A percentile compares a stretch with the other conserved stretches of the same genome.
phyloP scores from a whole-genome alignment of 768 basidiomycete genomes.

The Omphalotus guepiniiformis region DNA sequence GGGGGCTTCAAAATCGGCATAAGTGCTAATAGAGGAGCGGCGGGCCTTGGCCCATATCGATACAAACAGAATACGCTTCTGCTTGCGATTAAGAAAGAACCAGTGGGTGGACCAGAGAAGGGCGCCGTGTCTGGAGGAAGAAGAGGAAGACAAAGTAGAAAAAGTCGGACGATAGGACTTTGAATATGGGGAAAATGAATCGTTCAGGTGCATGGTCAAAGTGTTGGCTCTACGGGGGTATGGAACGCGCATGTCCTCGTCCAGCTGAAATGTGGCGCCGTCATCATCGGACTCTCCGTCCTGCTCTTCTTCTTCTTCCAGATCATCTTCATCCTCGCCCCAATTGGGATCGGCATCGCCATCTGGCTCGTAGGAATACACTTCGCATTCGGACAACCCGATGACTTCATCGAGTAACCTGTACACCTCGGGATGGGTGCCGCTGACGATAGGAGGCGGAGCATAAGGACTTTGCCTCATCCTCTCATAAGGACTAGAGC shows the following conservation, averaged over 20 bases:
- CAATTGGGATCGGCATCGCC: constrained; percentile 94
- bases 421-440: constrained; percentile 86
- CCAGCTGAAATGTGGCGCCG: constrained; percentile 72
- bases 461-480: constrained; percentile 60
- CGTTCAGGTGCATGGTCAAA: too few relatives aligned
- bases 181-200: too few relatives aligned
- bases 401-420: constrained; percentile 88
- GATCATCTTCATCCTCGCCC: constrained; percentile 73
- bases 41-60: constrained; percentile 92
- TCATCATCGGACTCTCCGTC: constrained; percentile 63
- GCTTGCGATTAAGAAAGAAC: constrained; percentile 93
- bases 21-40: too few relatives aligned
- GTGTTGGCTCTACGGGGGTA: too few relatives aligned
- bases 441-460: constrained; percentile 69
- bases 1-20: too few relatives aligned
- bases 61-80: constrained; percentile 88
- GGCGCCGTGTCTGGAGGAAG: too few relatives aligned
- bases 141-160: too few relatives aligned
- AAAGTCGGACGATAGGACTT: too few relatives aligned
- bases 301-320: constrained; percentile 66
- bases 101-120: constrained; percentile 94
- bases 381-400: constrained; percentile 87
- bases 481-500: constrained; percentile 44
- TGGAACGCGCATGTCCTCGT: constrained; percentile 45
- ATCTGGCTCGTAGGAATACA: constrained; percentile 92